Percentiles rank a stretch among this genome's conserved stretches.
Conservation (phyloP, 164 flowering plant genomes). For the Tinospora cordifolia region DNA sequence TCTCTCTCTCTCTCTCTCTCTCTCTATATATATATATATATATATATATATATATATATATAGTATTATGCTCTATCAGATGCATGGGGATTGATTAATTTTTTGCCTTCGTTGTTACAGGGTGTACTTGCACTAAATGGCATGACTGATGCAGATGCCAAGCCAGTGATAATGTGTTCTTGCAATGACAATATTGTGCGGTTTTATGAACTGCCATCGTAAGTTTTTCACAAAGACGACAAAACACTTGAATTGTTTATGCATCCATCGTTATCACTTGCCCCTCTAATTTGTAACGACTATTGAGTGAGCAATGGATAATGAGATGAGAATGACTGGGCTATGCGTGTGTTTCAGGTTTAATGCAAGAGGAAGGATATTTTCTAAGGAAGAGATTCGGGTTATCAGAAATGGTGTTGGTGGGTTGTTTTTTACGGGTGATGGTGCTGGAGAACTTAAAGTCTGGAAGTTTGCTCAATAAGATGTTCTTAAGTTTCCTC, state of each 20-base stretch:
- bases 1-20: too few species aligned
- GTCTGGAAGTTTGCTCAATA: conserved; percentile 56
- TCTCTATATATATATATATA: too few species aligned
- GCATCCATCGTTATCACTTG: too few species aligned
- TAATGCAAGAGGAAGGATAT: conserved; percentile 62
- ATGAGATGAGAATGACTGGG: too few species aligned
- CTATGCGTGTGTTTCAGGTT: conserved; percentile 36
- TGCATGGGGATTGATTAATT: too few species aligned
- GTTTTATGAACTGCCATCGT: conserved; percentile 78
- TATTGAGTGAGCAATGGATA: too few species aligned
- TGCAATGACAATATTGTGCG: conserved; percentile 44
- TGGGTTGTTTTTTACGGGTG: conserved; percentile 84
- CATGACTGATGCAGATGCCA: conserved; percentile 35
- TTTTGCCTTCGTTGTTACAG: conserved; percentile 13
- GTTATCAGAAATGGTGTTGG: conserved; percentile 66
- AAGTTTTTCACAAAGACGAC: conserved; percentile 22
- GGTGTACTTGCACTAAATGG: conserved; percentile 43
- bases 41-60: too few species aligned
- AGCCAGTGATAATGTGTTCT: conserved; percentile 50
- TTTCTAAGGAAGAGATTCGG: conserved; percentile 57
- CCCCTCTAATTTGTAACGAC: too few species aligned
- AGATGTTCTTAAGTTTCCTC: too few species aligned
- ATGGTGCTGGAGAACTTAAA: conserved; percentile 71
- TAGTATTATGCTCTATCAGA: too few species aligned
- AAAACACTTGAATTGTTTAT: too few species aligned